phyloP scores from a whole-genome alignment of 768 basidiomycete genomes.

The Amanita rubescens region DNA sequence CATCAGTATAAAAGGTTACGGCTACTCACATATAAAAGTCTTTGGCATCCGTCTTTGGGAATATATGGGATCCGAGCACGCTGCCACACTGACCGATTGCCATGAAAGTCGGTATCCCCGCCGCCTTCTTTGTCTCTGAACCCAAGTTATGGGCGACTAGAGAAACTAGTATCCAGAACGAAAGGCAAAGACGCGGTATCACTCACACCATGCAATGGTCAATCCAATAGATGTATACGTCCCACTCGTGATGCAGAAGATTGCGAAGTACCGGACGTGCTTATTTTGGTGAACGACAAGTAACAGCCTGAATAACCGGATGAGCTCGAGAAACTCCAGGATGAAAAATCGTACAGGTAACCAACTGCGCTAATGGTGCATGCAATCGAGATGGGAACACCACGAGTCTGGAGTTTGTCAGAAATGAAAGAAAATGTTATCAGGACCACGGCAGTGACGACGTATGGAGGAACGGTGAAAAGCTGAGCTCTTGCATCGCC shows the following conservation, averaged over 20 bases:
- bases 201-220: slow-evolving; percentile 72
- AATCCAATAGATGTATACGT: slow-evolving; percentile 73
- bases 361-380: slow-evolving; percentile 46
- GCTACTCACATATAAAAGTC: slow-evolving; percentile 45
- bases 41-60: slow-evolving; percentile 55
- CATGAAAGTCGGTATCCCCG: slow-evolving; percentile 74
- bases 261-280: slow-evolving; percentile 69
- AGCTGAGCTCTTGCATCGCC: slow-evolving; percentile 63
- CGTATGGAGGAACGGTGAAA: slow-evolving; percentile 78
- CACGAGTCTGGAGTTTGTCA: slow-evolving; percentile 58
- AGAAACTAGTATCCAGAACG: background rate
- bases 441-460: slow-evolving; percentile 59
- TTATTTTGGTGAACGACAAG: slow-evolving; percentile 44
- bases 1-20: too few species aligned
- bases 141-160: slow-evolving; percentile 68
- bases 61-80: slow-evolving; percentile 68
- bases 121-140: slow-evolving; percentile 70
- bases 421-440: slow-evolving; percentile 51
- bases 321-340: background rate
- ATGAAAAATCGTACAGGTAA: slow-evolving; percentile 41
- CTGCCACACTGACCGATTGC: slow-evolving; percentile 75
- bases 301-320: slow-evolving; percentile 36
- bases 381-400: slow-evolving; percentile 37
- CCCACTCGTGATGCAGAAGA: slow-evolving; percentile 69
- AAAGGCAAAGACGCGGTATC: background rate